A percentile compares a stretch with the other conserved stretches of the same genome.
Evolutionary conservation across 352 stramenopile species (phyloP).

Genomic region (Phytophthora pistaciae): DNA sequence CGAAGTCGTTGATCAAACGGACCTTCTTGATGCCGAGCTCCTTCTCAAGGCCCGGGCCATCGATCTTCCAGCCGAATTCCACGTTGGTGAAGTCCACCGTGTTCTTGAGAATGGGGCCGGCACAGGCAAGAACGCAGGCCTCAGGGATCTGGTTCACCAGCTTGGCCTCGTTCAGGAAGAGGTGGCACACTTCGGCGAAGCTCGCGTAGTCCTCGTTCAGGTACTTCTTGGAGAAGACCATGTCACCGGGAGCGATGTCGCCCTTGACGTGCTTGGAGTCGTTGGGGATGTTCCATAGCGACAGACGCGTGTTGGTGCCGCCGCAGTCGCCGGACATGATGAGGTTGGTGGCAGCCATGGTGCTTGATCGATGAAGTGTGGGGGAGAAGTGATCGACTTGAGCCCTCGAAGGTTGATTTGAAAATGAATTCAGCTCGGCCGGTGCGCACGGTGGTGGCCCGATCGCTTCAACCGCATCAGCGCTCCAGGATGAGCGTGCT

Average conservation of each 20-base stretch:
- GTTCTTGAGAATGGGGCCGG: constrained; percentile 81
- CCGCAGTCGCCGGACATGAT: constrained; percentile 96
- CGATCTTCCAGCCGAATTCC: constrained; percentile 89
- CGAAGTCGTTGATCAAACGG: constrained; percentile 97
- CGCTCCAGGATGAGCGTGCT: neutral
- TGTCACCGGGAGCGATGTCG: constrained; percentile 76
- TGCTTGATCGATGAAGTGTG: neutral
- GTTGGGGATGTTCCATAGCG: constrained; percentile 67
- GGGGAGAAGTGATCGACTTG: neutral
- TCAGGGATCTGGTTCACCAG: constrained; percentile 63
- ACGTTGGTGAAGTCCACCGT: constrained; percentile 95
- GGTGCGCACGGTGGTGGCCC: neutral
- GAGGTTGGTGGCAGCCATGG: constrained; percentile 40
- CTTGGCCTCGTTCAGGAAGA: constrained; percentile 94
- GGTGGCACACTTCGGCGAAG: constrained; percentile 88
- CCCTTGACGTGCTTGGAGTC: constrained; percentile 44
- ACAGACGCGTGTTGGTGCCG: constrained; percentile 97
- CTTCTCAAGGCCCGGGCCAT: constrained; percentile 72
- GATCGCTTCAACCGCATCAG: neutral
- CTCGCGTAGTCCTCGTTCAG: constrained; percentile 79
- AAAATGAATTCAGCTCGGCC: constrained; percentile 1
- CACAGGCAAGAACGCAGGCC: constrained; percentile 80
- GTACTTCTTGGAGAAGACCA: constrained; percentile 88
- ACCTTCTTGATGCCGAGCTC: constrained; percentile 87
- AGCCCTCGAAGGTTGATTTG: constrained; percentile 6